Evolutionary conservation across 768 basidiomycete genomes (phyloP), one percentile per base, ranked within the genome.

Genomic region (Lactifluus hygrophoroides): DNA sequence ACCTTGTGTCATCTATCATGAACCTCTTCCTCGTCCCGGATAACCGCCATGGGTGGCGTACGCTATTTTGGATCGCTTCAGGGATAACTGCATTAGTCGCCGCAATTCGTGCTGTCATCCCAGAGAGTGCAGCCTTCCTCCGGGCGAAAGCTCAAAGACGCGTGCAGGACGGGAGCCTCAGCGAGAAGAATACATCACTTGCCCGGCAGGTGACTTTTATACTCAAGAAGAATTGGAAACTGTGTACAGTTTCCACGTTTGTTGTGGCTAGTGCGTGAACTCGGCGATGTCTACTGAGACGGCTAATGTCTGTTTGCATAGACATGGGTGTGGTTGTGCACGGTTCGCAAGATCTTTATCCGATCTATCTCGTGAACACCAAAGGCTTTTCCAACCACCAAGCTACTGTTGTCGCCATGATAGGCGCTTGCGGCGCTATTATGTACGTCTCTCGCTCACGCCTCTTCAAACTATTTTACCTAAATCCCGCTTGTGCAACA

Each of bases 221-320:
- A 89, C 71, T 94, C 32, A 89, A 81, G 74, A 71, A 66, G 10
- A 89, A 95, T 68, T 95, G 91, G 92, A 64, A 84, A 13, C 68
- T 88, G 35, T 90, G 86, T 68, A 83, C 91, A 50, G 91, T 93
- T 65, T 86, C 87, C 2, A 79, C 92, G n/a, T 72, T 90, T 46
- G 76, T 93, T 51, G 88, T 92, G 86, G 83, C 85, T 3, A 73
- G 74, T 74, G 35, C 48, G 68, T 65, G 34, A 25, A 5, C 21
- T 13, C 17, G 35, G 11, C 7, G 5, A 11, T 19, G 28, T 52
- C 16, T 8, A 4, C 10, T 14, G 7, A 52, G 21, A 19, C 14
- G 17, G 27, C 51, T 65, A 54, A 64, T 52, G 6, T 1, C 35
- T 8, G 19, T 43, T 17, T 52, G 14, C 28, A 25, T 67, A 68